phyloP scores from a whole-genome alignment of 148 eudicot genomes.

The Beta vulgaris region DNA sequence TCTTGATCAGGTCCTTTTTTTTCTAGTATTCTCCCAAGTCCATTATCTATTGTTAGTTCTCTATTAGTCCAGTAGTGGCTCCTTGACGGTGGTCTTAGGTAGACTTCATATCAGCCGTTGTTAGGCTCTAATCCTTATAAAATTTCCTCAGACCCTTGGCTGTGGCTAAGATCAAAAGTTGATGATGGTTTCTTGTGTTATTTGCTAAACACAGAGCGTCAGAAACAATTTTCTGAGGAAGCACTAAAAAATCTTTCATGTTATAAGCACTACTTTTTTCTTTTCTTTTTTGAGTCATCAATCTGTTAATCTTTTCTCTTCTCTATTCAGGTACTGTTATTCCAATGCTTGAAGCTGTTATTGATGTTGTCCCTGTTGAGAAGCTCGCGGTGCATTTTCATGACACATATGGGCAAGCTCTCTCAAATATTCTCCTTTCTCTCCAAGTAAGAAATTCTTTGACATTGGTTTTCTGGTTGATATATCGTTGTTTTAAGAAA shows the following conservation, averaged over 20 bases:
- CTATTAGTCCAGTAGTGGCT: no score
- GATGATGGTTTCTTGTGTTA: background rate
- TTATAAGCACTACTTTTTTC: background rate
- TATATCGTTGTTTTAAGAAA: no score
- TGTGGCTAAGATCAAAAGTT: background rate
- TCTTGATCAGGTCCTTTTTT: no score
- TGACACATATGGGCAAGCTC: conserved; percentile 94
- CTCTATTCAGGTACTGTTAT: conserved; percentile 59
- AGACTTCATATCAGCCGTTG: no score
- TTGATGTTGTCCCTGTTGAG: conserved; percentile 60
- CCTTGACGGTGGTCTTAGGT: no score
- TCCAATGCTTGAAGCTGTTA: conserved; percentile 86
- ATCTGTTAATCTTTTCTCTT: background rate
- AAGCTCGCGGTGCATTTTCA: conserved; percentile 96
- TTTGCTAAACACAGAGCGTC: background rate
- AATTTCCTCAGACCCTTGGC: no score
- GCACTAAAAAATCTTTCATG: no score
- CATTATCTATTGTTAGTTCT: no score
- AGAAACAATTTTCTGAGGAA: background rate
- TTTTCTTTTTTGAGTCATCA: background rate
- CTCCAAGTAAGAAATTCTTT: conserved; percentile 61
- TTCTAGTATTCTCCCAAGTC: no score
- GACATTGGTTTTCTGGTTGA: background rate
- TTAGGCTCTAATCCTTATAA: no score
- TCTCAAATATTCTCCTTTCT: conserved; percentile 79